Percentiles rank a stretch among this genome's conserved stretches.
Conservation (phyloP, 192 early-diverging fungal species). For the Thamnidium elegans region DNA sequence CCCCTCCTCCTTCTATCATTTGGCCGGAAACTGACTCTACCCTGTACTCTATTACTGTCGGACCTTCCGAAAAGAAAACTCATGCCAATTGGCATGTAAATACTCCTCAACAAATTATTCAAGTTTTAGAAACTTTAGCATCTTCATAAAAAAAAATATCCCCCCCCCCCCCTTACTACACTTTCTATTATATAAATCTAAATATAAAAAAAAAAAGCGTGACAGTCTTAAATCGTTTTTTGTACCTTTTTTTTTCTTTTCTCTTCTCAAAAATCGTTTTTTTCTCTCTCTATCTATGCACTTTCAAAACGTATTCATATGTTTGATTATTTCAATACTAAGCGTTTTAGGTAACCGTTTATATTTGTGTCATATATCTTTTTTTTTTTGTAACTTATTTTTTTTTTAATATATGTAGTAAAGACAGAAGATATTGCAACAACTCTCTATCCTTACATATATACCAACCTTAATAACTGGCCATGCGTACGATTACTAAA, state of each 20-base stretch:
- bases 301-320: no score
- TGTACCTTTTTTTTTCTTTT: no score
- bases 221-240: no score
- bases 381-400: no score
- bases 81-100: constrained; percentile 84
- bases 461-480: constrained; percentile 43
- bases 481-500: constrained; percentile 60
- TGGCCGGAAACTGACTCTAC: background rate
- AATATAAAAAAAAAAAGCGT: no score
- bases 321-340: no score
- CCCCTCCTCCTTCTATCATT: background rate
- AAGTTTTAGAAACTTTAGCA: constrained; percentile 14
- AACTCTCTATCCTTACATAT: constrained; percentile 39
- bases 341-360: no score
- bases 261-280: no score
- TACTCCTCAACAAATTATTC: constrained; percentile 17
- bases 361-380: no score
- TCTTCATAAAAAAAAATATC: background rate
- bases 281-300: no score
- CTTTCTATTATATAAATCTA: background rate
- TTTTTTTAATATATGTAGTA: background rate
- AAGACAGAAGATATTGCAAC: constrained; percentile 33
- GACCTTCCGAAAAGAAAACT: constrained; percentile 87
- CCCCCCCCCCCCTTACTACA: background rate
- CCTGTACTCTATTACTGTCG: constrained; percentile 79